Percentiles rank a stretch among this genome's conserved stretches.
Evolutionary conservation across 2,329 filamentous ascomycete species (phyloP).

Genomic region (Beauveria medogensis): DNA sequence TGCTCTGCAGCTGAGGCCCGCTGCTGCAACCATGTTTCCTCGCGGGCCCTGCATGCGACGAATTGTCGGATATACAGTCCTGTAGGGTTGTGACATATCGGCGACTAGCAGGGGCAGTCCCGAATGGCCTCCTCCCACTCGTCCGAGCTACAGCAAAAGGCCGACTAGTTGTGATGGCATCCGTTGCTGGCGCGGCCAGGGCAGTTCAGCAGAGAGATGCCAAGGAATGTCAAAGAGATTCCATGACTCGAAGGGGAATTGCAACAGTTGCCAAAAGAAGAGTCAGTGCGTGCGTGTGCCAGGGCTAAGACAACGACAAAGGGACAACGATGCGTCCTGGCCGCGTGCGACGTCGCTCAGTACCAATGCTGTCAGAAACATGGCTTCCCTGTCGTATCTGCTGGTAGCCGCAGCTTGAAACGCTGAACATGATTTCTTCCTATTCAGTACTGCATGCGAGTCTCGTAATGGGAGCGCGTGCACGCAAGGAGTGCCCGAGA

Average conservation of each 20-base stretch:
- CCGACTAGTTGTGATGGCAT: background rate
- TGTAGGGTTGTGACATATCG: background rate
- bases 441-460: background rate
- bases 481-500: background rate
- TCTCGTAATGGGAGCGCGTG: background rate
- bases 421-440: background rate
- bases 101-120: background rate
- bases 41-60: background rate
- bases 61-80: background rate
- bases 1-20: background rate
- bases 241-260: background rate
- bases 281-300: background rate
- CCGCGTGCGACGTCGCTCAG: background rate
- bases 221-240: background rate
- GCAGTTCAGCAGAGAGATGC: background rate
- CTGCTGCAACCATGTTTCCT: background rate
- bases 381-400: slow-evolving; percentile 1
- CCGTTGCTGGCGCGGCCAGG: background rate
- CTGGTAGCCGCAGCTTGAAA: background rate
- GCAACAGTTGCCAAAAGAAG: background rate
- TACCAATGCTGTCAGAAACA: background rate
- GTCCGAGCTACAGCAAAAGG: background rate
- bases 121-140: background rate
- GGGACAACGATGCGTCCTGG: background rate
- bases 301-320: background rate